Percentiles rank a stretch among this genome's conserved stretches.
Evolutionary conservation across 371 early-diverging fungal genomes (phyloP).

Genomic region (Chytridiales sp.): DNA sequence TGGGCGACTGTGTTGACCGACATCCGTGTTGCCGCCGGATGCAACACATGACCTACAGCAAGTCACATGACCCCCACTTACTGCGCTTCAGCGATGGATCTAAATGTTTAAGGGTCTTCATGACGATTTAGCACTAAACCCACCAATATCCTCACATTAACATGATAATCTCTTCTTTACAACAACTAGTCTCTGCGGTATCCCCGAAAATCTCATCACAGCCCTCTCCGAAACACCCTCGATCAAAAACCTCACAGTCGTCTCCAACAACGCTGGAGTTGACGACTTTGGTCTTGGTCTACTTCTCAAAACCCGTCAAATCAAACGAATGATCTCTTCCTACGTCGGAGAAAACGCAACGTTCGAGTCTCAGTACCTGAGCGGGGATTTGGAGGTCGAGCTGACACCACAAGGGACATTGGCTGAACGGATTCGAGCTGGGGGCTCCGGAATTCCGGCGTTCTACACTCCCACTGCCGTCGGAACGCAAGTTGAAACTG

Average conservation of each 20-base stretch:
- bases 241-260: conserved; percentile 63
- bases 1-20: no score
- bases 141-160: no score
- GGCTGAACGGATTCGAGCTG: conserved; percentile 67
- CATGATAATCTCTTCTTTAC: background rate
- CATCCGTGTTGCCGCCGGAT: no score
- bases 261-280: conserved; percentile 62
- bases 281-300: conserved; percentile 66
- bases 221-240: conserved; percentile 54
- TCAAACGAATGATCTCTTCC: conserved; percentile 69
- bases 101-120: no score
- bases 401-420: conserved; percentile 64
- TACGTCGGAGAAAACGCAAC: conserved; percentile 76
- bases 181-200: conserved; percentile 49
- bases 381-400: conserved; percentile 73
- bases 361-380: conserved; percentile 69
- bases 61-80: no score
- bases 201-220: conserved; percentile 66
- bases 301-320: conserved; percentile 52
- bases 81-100: no score
- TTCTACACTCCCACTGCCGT: conserved; percentile 69
- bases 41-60: no score
- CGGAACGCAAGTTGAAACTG: conserved; percentile 60
- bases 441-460: conserved; percentile 72
- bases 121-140: no score